Conservation (phyloP, 2,329 filamentous ascomycete genomes). For the Raffaelea ambrosiae region DNA sequence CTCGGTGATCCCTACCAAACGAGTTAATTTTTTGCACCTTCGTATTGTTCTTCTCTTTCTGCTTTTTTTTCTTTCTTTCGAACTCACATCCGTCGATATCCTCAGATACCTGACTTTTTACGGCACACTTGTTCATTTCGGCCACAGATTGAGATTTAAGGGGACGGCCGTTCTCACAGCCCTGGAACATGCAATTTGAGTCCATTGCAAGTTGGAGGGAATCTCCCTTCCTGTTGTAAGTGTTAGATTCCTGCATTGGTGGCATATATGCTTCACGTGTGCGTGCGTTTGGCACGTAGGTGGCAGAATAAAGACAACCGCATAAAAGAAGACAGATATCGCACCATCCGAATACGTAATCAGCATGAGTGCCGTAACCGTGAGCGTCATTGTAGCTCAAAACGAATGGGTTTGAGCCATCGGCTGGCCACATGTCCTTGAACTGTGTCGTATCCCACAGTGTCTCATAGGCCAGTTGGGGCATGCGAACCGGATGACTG, state of each 20-base stretch:
- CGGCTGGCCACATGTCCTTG: slow-evolving; percentile 25
- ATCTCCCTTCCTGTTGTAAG: slow-evolving; percentile 23
- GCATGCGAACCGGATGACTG: slow-evolving; percentile 21
- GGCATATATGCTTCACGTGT: too few species aligned
- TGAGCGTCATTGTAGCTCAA: slow-evolving; percentile 17
- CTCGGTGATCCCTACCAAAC: too few species aligned
- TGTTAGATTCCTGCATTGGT: too few species aligned
- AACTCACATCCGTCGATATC: slow-evolving; percentile 23
- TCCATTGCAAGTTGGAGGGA: slow-evolving; percentile 14
- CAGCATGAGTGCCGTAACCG: slow-evolving; percentile 22
- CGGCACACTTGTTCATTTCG: slow-evolving; percentile 23
- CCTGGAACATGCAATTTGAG: slow-evolving; percentile 22
- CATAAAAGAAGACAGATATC: too few species aligned
- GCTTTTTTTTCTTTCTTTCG: too few species aligned
- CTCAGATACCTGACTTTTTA: slow-evolving; percentile 20
- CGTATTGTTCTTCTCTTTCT: too few species aligned
- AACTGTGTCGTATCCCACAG: slow-evolving; percentile 33
- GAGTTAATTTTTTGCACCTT: too few species aligned
- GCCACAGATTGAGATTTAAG: slow-evolving; percentile 23
- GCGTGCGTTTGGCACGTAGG: too few species aligned
- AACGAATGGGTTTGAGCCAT: slow-evolving; percentile 22
- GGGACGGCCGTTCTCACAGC: slow-evolving; percentile 21
- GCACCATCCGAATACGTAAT: slow-evolving; percentile 25
- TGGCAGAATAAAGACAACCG: too few species aligned
- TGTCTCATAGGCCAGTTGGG: slow-evolving; percentile 32